Percentiles rank a stretch among this genome's conserved stretches.
Conservation (phyloP, 2,329 filamentous ascomycete species). For the Magnaporthiopsis incrustans region DNA sequence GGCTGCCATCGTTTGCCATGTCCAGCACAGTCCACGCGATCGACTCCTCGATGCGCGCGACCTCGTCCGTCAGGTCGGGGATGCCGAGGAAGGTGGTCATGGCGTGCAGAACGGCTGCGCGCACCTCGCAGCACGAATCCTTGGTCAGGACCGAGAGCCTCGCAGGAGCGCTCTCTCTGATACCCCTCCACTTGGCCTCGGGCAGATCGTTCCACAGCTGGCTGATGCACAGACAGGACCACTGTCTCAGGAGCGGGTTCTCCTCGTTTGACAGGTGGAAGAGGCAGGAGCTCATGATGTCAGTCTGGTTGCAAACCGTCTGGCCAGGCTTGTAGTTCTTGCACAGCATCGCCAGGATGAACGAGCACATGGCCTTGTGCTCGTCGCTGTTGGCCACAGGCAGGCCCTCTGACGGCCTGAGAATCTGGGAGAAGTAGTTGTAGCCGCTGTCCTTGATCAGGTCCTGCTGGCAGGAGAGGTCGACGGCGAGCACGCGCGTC, state of each 20-base stretch:
- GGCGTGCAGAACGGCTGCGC: conserved; percentile 87
- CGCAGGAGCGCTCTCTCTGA: conserved; percentile 74
- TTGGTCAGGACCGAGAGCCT: conserved; percentile 73
- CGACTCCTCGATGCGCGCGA: conserved; percentile 82
- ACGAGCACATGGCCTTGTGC: conserved; percentile 98
- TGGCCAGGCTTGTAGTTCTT: conserved; percentile 90
- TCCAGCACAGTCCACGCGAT: conserved; percentile 83
- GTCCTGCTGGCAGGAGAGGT: conserved; percentile 87
- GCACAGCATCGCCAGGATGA: conserved; percentile 95
- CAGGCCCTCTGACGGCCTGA: conserved; percentile 75
- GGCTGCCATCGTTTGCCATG: conserved; percentile 90
- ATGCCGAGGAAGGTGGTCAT: conserved; percentile 93
- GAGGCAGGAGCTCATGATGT: conserved; percentile 84
- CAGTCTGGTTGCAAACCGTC: conserved; percentile 80
- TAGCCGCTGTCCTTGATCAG: conserved; percentile 95
- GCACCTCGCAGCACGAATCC: conserved; percentile 85
- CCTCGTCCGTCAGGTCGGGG: conserved; percentile 82
- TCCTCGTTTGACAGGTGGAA: conserved; percentile 76
- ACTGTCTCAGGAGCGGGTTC: conserved; percentile 84
- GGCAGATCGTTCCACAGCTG: conserved; percentile 88
- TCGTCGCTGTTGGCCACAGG: conserved; percentile 84
- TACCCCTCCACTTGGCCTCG: conserved; percentile 94
- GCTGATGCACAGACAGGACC: conserved; percentile 91
- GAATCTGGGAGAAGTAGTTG: conserved; percentile 89
- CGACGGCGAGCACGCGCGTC: conserved; percentile 91